Conservation (phyloP, 352 stramenopile genomes). For the Phytophthora capsici region DNA sequence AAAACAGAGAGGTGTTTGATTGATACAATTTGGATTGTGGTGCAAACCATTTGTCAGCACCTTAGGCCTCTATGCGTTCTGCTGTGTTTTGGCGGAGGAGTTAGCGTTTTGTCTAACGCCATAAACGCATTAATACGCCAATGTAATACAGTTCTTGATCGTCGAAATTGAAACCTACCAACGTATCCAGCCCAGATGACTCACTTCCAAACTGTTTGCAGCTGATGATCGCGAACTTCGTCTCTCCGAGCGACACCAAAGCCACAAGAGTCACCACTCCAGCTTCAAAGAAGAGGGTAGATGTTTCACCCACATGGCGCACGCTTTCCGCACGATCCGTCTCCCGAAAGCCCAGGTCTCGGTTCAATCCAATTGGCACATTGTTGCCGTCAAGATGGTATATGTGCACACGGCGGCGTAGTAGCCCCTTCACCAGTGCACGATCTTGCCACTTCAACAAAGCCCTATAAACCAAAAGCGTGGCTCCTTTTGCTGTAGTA, state of each 20-base stretch:
- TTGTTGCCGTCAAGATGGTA: slow-evolving; percentile 99
- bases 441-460: slow-evolving; percentile 97
- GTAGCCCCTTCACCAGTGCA: slow-evolving; percentile 95
- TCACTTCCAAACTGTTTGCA: no score
- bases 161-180: no score
- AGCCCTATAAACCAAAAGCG: slow-evolving; percentile 99
- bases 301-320: slow-evolving; percentile 96
- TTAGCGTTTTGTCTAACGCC: no score
- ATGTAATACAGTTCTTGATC: no score
- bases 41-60: no score
- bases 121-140: no score
- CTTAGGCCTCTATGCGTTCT: no score
- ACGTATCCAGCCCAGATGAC: no score
- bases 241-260: slow-evolving; percentile 95
- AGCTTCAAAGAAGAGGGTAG: slow-evolving; percentile 96
- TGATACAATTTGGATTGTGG: no score
- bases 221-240: slow-evolving; percentile 93
- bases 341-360: slow-evolving; percentile 96
- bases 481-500: slow-evolving; percentile 95
- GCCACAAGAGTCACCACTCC: slow-evolving; percentile 98
- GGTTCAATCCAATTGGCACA: slow-evolving; percentile 97
- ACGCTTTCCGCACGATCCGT: slow-evolving; percentile 96
- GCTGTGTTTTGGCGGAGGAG: no score
- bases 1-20: no score
- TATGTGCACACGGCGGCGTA: slow-evolving; percentile 95